phyloP scores from a whole-genome alignment of 345 rosid genomes.

The Camelina neglecta region DNA sequence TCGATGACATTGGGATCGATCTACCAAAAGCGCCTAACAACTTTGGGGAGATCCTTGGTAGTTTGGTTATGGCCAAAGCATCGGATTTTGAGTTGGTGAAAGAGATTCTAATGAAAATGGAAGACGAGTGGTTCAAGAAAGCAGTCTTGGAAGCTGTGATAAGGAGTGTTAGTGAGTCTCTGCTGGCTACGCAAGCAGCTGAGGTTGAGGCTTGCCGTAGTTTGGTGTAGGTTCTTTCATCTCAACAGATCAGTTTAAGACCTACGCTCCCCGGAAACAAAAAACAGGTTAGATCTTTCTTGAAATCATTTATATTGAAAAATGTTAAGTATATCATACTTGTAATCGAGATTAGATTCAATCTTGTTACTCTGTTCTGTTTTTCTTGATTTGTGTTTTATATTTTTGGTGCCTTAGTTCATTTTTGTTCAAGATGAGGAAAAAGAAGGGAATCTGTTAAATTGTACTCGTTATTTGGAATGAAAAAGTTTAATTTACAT shows the following conservation, averaged over 20 bases:
- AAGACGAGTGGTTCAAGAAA: slow-evolving; percentile 64
- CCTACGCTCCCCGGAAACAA: neutral
- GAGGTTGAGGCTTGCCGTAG: slow-evolving; percentile 65
- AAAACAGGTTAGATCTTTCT: slow-evolving; percentile 28
- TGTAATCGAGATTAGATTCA: slow-evolving; percentile 38
- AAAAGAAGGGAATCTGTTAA: slow-evolving; percentile 9
- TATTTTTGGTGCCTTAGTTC: neutral
- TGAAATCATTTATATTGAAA: slow-evolving; percentile 7
- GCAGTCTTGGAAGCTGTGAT: slow-evolving; percentile 59
- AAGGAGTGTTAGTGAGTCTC: slow-evolving; percentile 46
- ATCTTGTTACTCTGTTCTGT: slow-evolving; percentile 24
- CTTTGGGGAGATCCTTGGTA: slow-evolving; percentile 80
- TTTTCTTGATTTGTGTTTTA: slow-evolving; percentile 8
- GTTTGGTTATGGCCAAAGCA: slow-evolving; percentile 56
- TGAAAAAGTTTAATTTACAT: neutral
- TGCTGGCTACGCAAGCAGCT: slow-evolving; percentile 59
- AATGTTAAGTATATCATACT: slow-evolving; percentile 27
- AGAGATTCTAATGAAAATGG: slow-evolving; percentile 70
- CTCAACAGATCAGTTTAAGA: slow-evolving; percentile 19
- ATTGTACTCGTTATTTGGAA: neutral
- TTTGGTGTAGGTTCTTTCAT: slow-evolving; percentile 37
- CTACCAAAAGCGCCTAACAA: slow-evolving; percentile 77
- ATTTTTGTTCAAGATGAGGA: slow-evolving; percentile 28
- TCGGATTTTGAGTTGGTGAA: slow-evolving; percentile 60
- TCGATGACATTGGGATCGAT: slow-evolving; percentile 90